Evolutionary conservation across 345 rosid genomes (phyloP), one percentile per base, ranked within the genome.

Genomic region (Balakata baccata): DNA sequence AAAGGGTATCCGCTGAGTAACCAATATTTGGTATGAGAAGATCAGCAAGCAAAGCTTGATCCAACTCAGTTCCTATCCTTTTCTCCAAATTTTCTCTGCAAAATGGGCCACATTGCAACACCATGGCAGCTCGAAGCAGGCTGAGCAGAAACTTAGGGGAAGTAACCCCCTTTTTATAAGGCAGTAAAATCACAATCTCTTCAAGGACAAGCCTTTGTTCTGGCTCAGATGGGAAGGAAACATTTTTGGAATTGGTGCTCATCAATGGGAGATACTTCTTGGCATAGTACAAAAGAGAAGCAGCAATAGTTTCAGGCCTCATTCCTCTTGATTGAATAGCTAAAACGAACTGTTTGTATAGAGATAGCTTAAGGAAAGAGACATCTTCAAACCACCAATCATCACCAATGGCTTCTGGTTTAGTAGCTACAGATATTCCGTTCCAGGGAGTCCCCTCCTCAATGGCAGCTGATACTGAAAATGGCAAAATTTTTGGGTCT

Each of bases 381-480:
- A 82, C 89, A 71, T 92, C 98, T 47, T 87, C 89, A 38, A 82
- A 88, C 99, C 99, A 94, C 99, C 98, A 90, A 84, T 88, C 88
- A 17, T 87, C 87, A 5, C 78, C 80, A 8, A 79, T 45, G 3
- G 77, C 14, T 23, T 68, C 83, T 38, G 81, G 64, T 71, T 83
- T 81, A 6, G 77, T 76, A 38, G 80, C 38, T 56, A 79, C 22
- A 10, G 87, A 57, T 73, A 92, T 89, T 12, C 98, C 98, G 68
- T 94, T 91, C 98, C 98, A 94, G 3, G 75, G 74, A 16, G 65
- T 50, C 9, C 11, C 64, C 51, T 84, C 81, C 10, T 43, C 47
- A 43, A 43, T 3, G 47, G 10, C 47, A 43, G 47, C 47, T 39
- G 88, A 63, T 68, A 81, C 61, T 37, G 94, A 89, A 90, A 87